Base-by-base conservation (phyloP, 1,139 yeast species). In the Kurtzmaniella quercitrusa region DNA sequence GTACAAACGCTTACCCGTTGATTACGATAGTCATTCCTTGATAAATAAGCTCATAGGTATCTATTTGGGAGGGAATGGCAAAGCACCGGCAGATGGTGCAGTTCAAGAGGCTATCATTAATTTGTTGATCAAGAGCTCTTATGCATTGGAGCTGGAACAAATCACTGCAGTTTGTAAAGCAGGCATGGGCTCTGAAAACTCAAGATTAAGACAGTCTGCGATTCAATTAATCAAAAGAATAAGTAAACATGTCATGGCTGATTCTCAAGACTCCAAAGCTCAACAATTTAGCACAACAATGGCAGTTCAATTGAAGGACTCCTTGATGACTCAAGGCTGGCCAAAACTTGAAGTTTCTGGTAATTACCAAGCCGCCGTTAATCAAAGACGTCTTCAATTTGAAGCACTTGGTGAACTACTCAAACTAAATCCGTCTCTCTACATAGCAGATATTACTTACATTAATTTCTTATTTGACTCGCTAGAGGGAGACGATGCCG, bases 391-490 rank as follows among this genome's bases (percentile, higher is more conserved):
- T 52, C 65, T 75, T 23, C 88, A 85, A 47, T 89, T 88, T 55
- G 96, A 88, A 56, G 82, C 94, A 0, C 61, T 89, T 38, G 93
- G 95, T 2, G 74, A 79, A 33, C 67, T 88, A 11, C 59, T 87
- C 39, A 73, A 74, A 42, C 68, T 78, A 17, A 71, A 75, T 23
- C 73, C 81, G 0, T 56, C 57, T 0, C 60, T 81, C 15, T 59
- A 83, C 28, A 50, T 45, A 21, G 45, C 65, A 9, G 81, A 82
- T 50, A 60, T 82, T 38, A 60, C 74, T 0, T 78, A 76, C 48
- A 59, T 88, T 41, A 78, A 76, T 39, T 88, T 88, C 54, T 62
- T 93, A 23, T 80, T 91, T 50, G 80, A 82, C 37, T 82, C 94
- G n/a, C 62, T 91, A 35, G 77, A 74, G 44, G 78, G 78, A 1